Percentiles rank a stretch among this genome's conserved stretches.
Conservation (phyloP, 139 green algal species). For the Picochlorum sp. region DNA sequence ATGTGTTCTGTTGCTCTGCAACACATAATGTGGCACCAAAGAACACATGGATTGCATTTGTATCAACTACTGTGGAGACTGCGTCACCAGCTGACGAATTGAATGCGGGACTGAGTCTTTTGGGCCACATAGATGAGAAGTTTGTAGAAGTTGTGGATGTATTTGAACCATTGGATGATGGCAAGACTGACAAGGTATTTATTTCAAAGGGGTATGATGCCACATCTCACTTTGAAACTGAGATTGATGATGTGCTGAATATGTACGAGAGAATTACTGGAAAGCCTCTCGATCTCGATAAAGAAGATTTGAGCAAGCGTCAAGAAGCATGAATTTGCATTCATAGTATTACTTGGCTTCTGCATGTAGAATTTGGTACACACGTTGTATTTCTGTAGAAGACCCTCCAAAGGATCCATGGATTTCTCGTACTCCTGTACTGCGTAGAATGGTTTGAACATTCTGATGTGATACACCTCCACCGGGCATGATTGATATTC, state of each 20-base stretch:
- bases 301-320: conserved; percentile 10
- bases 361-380: conserved; percentile 1
- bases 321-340: conserved; percentile 5
- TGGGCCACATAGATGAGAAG: conserved; percentile 88
- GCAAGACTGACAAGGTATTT: conserved; percentile 65
- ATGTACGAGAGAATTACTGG: conserved; percentile 95
- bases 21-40: conserved; percentile 82
- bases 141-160: conserved; percentile 83
- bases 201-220: conserved; percentile 94
- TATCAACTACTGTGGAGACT: conserved; percentile 91
- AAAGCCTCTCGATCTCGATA: conserved; percentile 37
- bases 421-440: conserved; percentile 21
- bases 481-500: conserved; percentile 24
- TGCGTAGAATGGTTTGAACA: conserved; percentile 2
- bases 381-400: not conserved
- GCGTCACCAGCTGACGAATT: conserved; percentile 54
- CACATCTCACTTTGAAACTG: conserved; percentile 97
- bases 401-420: conserved; percentile 24
- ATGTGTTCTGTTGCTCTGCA: conserved; percentile 96
- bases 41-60: conserved; percentile 96
- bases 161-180: conserved; percentile 68
- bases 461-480: conserved; percentile 23
- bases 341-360: not conserved
- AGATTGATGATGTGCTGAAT: conserved; percentile 89
- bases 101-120: conserved; percentile 62